Base-by-base conservation (phyloP, 2,329 filamentous ascomycete genomes). In the Rugonectria rugulosa region DNA sequence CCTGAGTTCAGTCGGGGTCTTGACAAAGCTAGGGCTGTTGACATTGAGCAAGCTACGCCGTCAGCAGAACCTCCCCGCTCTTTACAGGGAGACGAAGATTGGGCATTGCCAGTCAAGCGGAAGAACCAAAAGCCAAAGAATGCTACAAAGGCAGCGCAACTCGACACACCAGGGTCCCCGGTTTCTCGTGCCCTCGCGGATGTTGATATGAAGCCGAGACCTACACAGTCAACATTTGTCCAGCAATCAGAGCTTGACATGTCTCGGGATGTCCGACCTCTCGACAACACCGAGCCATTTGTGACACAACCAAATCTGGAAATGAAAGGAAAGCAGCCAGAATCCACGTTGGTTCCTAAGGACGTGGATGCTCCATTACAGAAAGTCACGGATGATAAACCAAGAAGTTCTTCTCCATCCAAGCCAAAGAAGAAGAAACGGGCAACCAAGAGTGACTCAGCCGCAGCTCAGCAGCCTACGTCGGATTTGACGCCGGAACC, bases 351-450 rank as follows among this genome's bases (percentile, higher is more conserved):
- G 31, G 23, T 42, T 15, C 24, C n/a, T n/a, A n/a, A 32, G 19
- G 45, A 43, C 14, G 36, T 46, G 3, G 20, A 32, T 14, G 38
- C 6, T 27, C 12, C 12, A 5, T 14, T 38, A 32, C 15, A 20
- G 26, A 49, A 31, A n/a, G 17, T 11, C 12, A 23, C 19, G 24
- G 38, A 42, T 23, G 21, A 20, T 20, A 31, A 44, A n/a, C 19
- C 49, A 3, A 54, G 56, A 6, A 43, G 43, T 19, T 41, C 43
- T 32, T 45, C 58, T 9, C 29, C 57, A 34, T 41, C 62, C 11
- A 68, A 69, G 45, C 69, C 62, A 14, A 67, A 70, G 48, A 69
- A 70, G 54, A 74, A 72, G 47, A 70, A 65, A 20, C 62, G 68
- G 46, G 66, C 59, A 27, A 56, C 43, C 26, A 61, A 62, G 34